These are phyloP conservation scores for Spathaspora gorwiae DNA, from an alignment of 805 yeast genomes.

Conservation along the genomic window DNA sequence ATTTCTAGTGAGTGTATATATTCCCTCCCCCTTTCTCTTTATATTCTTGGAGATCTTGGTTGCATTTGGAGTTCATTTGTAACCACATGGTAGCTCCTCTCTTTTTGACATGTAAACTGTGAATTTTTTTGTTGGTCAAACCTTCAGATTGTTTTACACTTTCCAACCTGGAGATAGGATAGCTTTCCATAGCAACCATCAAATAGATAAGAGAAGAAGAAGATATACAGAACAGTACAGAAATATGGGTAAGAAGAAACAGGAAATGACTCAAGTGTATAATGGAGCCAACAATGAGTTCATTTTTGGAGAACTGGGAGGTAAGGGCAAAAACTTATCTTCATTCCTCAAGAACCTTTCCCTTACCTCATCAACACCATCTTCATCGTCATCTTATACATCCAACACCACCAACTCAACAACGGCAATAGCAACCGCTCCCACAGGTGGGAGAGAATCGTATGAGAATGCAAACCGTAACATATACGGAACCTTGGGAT, in stretches of 20 bases:
- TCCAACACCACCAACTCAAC: constrained; percentile 5
- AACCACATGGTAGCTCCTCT: no score
- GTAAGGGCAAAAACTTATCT: constrained; percentile 56
- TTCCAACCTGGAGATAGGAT: neutral
- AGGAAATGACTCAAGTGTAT: constrained; percentile 43
- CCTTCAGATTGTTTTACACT: no score
- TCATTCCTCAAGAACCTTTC: constrained; percentile 45
- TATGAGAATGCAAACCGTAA: constrained; percentile 28
- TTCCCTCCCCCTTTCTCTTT: no score
- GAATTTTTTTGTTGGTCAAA: no score
- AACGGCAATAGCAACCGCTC: neutral
- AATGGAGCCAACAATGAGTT: constrained; percentile 47
- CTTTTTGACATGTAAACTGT: no score
- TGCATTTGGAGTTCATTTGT: no score
- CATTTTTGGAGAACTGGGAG: constrained; percentile 65
- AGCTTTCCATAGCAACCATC: neutral
- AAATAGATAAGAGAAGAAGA: neutral
- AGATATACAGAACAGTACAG: neutral
- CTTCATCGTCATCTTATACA: constrained; percentile 5
- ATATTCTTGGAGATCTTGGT: no score
- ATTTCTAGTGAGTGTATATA: no score
- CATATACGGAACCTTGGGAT: constrained; percentile 35
- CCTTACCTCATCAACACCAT: constrained; percentile 21
- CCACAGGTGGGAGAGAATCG: constrained; percentile 7
- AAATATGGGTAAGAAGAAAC: constrained; percentile 39